Evolutionary conservation across 2,329 filamentous ascomycete genomes (phyloP).

Genomic region (Phialophora verrucosa): DNA sequence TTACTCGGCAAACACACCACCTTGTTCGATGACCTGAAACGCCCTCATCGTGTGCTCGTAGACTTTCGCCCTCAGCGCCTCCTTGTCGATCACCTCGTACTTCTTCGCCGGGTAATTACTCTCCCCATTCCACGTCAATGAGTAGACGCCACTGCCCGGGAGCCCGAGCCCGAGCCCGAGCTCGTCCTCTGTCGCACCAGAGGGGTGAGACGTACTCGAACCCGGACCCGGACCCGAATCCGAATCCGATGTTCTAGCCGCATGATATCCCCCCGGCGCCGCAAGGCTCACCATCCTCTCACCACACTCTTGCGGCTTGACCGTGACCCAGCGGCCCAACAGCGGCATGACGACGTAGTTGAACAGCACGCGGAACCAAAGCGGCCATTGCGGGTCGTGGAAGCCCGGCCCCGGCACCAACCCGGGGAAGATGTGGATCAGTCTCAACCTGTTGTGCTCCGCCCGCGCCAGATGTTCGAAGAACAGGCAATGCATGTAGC

Average conservation of each 20-base stretch:
- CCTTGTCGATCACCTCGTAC: constrained; percentile 36
- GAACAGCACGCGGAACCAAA: constrained; percentile 44
- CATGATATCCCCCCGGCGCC: constrained; percentile 31
- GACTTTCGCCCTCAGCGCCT: constrained; percentile 36
- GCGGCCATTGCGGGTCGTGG: constrained; percentile 39
- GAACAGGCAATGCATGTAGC: constrained; percentile 45
- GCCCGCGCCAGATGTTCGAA: constrained; percentile 29
- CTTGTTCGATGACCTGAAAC: constrained; percentile 39
- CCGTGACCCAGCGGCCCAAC: constrained; percentile 38
- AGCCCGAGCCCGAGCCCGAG: too few relatives aligned
- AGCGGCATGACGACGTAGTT: constrained; percentile 34
- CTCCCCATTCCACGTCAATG: constrained; percentile 35
- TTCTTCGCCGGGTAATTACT: constrained; percentile 21
- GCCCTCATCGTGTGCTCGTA: constrained; percentile 39
- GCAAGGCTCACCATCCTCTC: constrained; percentile 42
- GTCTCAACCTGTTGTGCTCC: constrained; percentile 30
- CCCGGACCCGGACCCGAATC: too few relatives aligned
- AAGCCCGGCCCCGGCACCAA: constrained; percentile 44
- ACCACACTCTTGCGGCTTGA: constrained; percentile 41
- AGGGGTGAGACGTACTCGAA: too few relatives aligned
- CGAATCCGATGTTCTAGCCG: background rate
- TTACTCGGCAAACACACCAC: constrained; percentile 33
- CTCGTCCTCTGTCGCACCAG: too few relatives aligned
- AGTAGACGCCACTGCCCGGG: constrained; percentile 41
- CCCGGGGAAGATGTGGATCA: constrained; percentile 45